Base-by-base conservation (phyloP, 495 filamentous ascomycete species). In the Neohortaea acidophila region DNA sequence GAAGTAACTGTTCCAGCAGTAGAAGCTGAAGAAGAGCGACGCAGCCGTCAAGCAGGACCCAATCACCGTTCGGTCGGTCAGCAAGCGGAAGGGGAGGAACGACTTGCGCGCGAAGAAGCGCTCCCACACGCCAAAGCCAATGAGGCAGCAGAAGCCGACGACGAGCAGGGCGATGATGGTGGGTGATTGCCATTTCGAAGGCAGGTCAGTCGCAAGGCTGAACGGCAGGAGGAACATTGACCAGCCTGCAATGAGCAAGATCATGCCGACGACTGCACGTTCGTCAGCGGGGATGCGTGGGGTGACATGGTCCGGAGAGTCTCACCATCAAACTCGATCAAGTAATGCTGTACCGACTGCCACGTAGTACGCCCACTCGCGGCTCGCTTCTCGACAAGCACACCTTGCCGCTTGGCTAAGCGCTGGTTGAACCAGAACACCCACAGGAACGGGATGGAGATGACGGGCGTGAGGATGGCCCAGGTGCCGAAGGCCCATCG, bases 401-500 rank as follows among this genome's bases (percentile, higher is more conserved):
- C 7, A 11, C 44, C 48, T 42, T 33, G 42, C 43, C 64, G 59
- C 29, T 52, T 57, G 15, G 72, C 73, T 48, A 66, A 69, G 32
- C 66, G 57, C 43, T 73, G 66, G 37, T 74, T 70, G 23, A 65
- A 45, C 22, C 67, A 56, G 15, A 77, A 49, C 3, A 70, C 58
- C 5, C 72, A 45, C 9, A 67, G 66, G 9, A 77, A 57, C 4
- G 73, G 73, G 26, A 71, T 45, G 38, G 69, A 76, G 10, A 70
- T 61, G 15, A 66, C 61, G 8, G 69, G 69, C 35, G 69, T 42
- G 22, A 73, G 64, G 28, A 73, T 70, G 4, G 66, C 55, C 63
- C 67, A 73, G 47, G 69, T 63, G 10, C 66, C 69, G 37, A 68
- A 70, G 1, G 65, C 69, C 69, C 69, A 73, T 41, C 69, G 61